Percentiles rank a stretch among this genome's conserved stretches.
Conservation (phyloP, 2,329 filamentous ascomycete genomes). For the Arthrobotrys megalospora region DNA sequence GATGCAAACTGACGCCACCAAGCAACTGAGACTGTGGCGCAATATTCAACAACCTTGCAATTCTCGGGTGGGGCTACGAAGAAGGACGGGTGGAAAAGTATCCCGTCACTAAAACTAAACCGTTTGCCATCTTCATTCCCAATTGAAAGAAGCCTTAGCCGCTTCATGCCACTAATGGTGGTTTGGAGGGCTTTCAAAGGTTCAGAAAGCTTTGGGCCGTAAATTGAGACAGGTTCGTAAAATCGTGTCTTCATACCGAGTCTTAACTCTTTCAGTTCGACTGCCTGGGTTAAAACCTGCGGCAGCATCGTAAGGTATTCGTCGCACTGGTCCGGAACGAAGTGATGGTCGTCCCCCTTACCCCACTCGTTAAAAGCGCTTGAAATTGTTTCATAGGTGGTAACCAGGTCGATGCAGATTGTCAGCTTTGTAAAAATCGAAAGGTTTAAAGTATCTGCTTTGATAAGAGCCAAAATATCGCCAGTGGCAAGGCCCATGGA, state of each 20-base stretch:
- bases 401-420: not conserved
- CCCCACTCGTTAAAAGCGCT: no score
- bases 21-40: not conserved
- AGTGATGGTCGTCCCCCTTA: no score
- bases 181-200: not conserved
- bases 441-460: not conserved
- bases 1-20: constrained; percentile 27
- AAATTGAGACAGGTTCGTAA: not conserved
- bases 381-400: no score
- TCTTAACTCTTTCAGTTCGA: not conserved
- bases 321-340: not conserved
- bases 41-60: not conserved
- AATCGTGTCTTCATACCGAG: not conserved
- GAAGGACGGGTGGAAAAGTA: constrained; percentile 22
- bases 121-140: not conserved
- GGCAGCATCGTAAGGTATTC: not conserved
- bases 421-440: not conserved
- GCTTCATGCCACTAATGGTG: not conserved
- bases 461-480: not conserved
- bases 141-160: not conserved
- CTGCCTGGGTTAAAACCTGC: not conserved
- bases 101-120: not conserved
- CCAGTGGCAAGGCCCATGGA: not conserved
- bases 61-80: constrained; percentile 1
- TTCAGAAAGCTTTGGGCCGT: not conserved